Base-by-base conservation (phyloP, 106 monocot genomes). In the Phalaenopsis equestris region DNA sequence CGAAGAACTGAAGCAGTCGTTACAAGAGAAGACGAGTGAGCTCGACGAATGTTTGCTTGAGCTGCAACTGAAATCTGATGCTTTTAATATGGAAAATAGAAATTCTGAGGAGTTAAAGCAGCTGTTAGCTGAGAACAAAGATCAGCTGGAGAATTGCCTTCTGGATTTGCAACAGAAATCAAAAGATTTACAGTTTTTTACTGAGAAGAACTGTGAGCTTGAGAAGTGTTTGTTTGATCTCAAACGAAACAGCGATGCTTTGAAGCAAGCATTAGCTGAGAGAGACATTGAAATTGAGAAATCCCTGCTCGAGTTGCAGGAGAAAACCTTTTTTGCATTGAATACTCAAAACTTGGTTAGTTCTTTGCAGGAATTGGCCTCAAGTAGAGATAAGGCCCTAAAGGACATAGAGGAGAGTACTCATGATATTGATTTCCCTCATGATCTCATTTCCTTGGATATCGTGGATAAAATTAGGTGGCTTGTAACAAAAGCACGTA, bases 131-230 rank as follows among this genome's bases (percentile, higher is more conserved):
- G 89, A 87, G 64, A 93, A 91, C 67, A 80, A 83, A 61, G 72
- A n/a, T 75, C 86, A 84, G 58, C 87, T 91, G 78, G 89, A 91
- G 74, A 84, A 70, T 36, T 70, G 70, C 38, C 70, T 70, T 70
- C 38, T 70, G n/a, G 95, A 91, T 73, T 84, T 90, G 80, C 86
- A 90, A 76, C 84, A 88, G 73, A 93, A 93, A 55, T 85, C 83
- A 52, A 77, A 75, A 68, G 79, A 81, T 37, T 80, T 93, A 55
- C 86, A 87, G 49, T 83, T 72, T 58, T 79, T 90, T 55, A 83
- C 73, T 36, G 90, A 89, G 79, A 92, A 92, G 79, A 81, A 78
- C 12, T 36, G 16, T 76, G 86, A 88, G 77, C 88, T 88, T 81
- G 94, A 92, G 21, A 83, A 73, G 24, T 90, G 94, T 80, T 82